Base-by-base conservation (phyloP, 805 yeast species). In the Saccharomycopsis microspora region DNA sequence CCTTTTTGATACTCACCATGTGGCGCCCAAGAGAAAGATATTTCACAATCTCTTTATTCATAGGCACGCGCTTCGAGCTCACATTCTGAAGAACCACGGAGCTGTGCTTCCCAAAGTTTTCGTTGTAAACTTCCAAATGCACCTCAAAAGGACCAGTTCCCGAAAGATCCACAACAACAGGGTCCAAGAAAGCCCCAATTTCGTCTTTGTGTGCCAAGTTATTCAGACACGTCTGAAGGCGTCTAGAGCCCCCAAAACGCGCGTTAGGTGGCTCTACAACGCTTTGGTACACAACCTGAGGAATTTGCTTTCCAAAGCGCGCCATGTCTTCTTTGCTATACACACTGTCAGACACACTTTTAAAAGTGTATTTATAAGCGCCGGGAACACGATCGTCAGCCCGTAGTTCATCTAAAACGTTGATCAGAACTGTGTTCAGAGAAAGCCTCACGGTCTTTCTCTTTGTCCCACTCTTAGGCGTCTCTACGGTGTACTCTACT, bases 21-120 rank as follows among this genome's bases (percentile, higher is more conserved):
- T 86, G 89, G 37, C 76, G 75, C 1, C 97, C 97, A n/a, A 82
- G 67, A 4, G 73, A 69, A 52, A 85, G 60, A 3, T 72, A 68
- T 36, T 72, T 68, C 55, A 77, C 76, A 4, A 80, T 53, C 47
- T 69, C 68, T 42, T 64, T 56, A 31, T 46, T 54, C 45, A 72
- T 62, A 30, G 69, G 59, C 48, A 74, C 65, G 2, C 56, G 50
- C 3, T 58, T 56, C 0, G 67, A 55, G 8, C 66, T 59, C 28
- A 83, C 64, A 35, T 73, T 64, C 1, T 66, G 64, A 11, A 83
- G 55, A 0, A 65, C 64, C 32, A 78, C 53, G 28, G 64, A 63
- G 45, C 76, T 79, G 1, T 72, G 61, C 50, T 71, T 70, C 33
- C 82, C 81, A 2, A 77, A 72, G 39, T 71, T 68, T 46, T 78